Evolutionary conservation across 306 rosid genomes (phyloP).

Genomic region (Quercus variabilis): DNA sequence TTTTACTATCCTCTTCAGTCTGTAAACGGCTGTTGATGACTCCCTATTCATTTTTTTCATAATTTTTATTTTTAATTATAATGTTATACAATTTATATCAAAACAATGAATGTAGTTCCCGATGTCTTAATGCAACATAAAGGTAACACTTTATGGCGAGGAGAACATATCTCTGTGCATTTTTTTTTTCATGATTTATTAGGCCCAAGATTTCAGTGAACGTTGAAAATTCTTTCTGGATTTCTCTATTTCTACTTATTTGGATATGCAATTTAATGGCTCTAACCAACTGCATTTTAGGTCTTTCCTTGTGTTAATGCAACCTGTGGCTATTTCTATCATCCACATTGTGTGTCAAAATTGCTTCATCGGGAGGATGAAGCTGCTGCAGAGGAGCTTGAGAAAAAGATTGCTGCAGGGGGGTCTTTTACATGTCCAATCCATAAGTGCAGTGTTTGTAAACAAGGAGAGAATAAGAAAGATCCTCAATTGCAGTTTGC

Average conservation of each 20-base stretch:
- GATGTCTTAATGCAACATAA: no score
- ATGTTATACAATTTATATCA: no score
- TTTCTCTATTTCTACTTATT: not conserved
- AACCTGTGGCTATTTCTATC: constrained; percentile 90
- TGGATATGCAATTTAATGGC: not conserved
- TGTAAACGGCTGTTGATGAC: not conserved
- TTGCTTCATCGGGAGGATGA: constrained; percentile 41
- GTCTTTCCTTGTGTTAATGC: constrained; percentile 83
- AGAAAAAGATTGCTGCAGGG: constrained; percentile 54
- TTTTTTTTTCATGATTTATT: no score
- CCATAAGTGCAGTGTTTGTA: constrained; percentile 75
- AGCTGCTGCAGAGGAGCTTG: constrained; percentile 51
- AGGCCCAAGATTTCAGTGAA: not conserved
- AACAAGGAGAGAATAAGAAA: constrained; percentile 69
- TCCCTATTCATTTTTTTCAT: not conserved
- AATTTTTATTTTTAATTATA: no score
- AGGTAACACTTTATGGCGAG: no score
- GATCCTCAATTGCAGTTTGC: constrained; percentile 63
- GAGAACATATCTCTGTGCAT: no score
- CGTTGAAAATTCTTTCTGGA: not conserved
- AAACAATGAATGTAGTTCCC: no score
- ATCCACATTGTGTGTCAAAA: constrained; percentile 71
- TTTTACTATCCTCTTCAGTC: not conserved
- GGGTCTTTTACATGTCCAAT: constrained; percentile 77
- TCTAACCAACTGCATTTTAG: constrained; percentile 38